These are phyloP conservation scores for Pseudogymnoascus sp. DNA, from an alignment of 2,329 filamentous ascomycete genomes.

Conservation along the genomic window DNA sequence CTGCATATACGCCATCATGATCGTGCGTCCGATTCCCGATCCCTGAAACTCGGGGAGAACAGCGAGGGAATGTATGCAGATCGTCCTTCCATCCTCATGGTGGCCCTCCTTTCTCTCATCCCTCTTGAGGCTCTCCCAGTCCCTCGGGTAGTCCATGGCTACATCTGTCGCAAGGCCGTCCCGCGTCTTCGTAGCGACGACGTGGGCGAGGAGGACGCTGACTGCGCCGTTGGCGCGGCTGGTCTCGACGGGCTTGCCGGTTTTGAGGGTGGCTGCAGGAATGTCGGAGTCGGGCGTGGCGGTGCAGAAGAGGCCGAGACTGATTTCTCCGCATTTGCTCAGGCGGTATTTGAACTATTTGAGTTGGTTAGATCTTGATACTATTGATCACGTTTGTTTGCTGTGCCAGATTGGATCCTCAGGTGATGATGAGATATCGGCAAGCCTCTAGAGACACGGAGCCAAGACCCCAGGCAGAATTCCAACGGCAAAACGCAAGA, in stretches of 20 bases:
- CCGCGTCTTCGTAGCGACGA: slow-evolving; percentile 65
- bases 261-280: slow-evolving; percentile 44
- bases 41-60: slow-evolving; percentile 68
- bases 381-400: background rate
- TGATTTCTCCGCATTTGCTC: slow-evolving; percentile 64
- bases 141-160: slow-evolving; percentile 64
- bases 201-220: slow-evolving; percentile 65
- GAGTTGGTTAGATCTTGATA: background rate
- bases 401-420: background rate
- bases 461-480: background rate
- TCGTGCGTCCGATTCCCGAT: slow-evolving; percentile 62
- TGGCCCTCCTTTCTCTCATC: slow-evolving; percentile 52
- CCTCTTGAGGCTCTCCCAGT: slow-evolving; percentile 49
- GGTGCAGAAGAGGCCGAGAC: slow-evolving; percentile 71
- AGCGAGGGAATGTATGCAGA: slow-evolving; percentile 76
- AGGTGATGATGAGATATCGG: background rate
- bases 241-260: slow-evolving; percentile 51
- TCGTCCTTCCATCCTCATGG: slow-evolving; percentile 62
- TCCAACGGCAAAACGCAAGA: background rate
- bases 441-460: background rate
- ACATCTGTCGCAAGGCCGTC: slow-evolving; percentile 59
- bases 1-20: slow-evolving; percentile 71
- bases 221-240: slow-evolving; percentile 46
- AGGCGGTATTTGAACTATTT: slow-evolving; percentile 68
- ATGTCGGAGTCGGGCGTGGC: slow-evolving; percentile 42